These are phyloP conservation scores for Fraxinus paxiana DNA, from an alignment of 305 asterid species.

Conservation along the genomic window DNA sequence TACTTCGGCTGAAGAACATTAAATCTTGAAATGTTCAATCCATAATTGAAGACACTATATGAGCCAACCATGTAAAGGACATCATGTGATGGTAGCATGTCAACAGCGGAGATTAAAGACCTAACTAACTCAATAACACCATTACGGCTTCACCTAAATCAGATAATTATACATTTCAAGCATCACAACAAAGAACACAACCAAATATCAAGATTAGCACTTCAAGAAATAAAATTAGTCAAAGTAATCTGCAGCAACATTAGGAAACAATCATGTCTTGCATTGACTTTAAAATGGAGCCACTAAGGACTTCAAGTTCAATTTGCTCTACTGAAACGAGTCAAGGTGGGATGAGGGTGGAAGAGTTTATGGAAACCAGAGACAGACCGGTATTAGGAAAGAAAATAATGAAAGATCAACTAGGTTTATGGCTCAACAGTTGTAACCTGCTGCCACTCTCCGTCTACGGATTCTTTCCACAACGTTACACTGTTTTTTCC, in stretches of 20 bases:
- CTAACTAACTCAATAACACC: background rate
- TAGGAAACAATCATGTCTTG: background rate
- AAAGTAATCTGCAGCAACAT: background rate
- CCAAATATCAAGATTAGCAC: background rate
- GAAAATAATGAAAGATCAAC: background rate
- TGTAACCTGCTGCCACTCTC: slow-evolving; percentile 65
- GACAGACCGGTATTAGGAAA: slow-evolving; percentile 2
- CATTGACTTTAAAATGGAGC: background rate
- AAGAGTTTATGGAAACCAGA: background rate
- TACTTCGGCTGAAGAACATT: background rate
- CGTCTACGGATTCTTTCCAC: slow-evolving; percentile 76
- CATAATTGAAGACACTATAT: background rate
- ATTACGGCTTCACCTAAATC: background rate
- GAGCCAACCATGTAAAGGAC: background rate
- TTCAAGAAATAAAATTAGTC: background rate
- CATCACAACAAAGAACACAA: background rate
- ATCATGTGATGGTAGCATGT: too few species aligned
- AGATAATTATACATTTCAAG: background rate
- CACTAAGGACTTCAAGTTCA: background rate
- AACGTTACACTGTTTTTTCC: slow-evolving; percentile 55
- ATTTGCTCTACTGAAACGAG: background rate
- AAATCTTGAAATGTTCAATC: background rate
- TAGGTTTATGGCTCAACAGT: slow-evolving; percentile 39
- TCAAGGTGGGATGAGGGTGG: background rate
- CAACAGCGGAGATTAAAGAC: background rate